Evolutionary conservation across 2,329 filamentous ascomycete genomes (phyloP).

Genomic region (Calonectria pauciramosa): DNA sequence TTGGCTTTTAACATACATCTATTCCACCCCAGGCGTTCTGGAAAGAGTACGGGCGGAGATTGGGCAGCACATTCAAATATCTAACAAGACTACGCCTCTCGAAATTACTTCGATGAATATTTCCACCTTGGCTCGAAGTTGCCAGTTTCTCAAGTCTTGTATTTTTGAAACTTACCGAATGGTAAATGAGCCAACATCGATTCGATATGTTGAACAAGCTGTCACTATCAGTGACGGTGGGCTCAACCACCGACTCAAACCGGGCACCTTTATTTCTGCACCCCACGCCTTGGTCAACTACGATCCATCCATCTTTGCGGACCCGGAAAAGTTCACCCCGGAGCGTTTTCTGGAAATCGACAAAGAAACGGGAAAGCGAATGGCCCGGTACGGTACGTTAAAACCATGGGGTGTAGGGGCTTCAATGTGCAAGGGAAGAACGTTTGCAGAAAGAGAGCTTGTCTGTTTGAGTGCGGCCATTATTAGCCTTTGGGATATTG

Average conservation of each 20-base stretch:
- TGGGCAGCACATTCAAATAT: slow-evolving; percentile 16
- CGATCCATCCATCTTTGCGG: slow-evolving; percentile 33
- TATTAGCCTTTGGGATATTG: slow-evolving; percentile 35
- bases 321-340: slow-evolving; percentile 35
- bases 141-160: slow-evolving; percentile 40
- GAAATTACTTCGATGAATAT: slow-evolving; percentile 35
- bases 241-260: slow-evolving; percentile 28
- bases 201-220: slow-evolving; percentile 32
- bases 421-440: slow-evolving; percentile 42
- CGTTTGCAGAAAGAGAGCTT: slow-evolving; percentile 44
- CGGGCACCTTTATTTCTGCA: slow-evolving; percentile 38
- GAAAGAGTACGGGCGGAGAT: slow-evolving; percentile 35
- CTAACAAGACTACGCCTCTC: not conserved
- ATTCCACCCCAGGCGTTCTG: slow-evolving; percentile 32
- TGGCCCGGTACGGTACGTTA: slow-evolving; percentile 39
- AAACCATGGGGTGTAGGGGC: slow-evolving; percentile 41
- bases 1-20: slow-evolving; percentile 38
- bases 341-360: slow-evolving; percentile 39
- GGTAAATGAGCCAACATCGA: slow-evolving; percentile 38
- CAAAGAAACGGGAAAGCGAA: slow-evolving; percentile 21
- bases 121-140: slow-evolving; percentile 23
- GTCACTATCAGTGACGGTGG: slow-evolving; percentile 32
- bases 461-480: slow-evolving; percentile 32
- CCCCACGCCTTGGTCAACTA: slow-evolving; percentile 33
- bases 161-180: slow-evolving; percentile 41